These are phyloP conservation scores for Mycena leptocephala DNA, from an alignment of 768 basidiomycete species.

Conservation along the genomic window DNA sequence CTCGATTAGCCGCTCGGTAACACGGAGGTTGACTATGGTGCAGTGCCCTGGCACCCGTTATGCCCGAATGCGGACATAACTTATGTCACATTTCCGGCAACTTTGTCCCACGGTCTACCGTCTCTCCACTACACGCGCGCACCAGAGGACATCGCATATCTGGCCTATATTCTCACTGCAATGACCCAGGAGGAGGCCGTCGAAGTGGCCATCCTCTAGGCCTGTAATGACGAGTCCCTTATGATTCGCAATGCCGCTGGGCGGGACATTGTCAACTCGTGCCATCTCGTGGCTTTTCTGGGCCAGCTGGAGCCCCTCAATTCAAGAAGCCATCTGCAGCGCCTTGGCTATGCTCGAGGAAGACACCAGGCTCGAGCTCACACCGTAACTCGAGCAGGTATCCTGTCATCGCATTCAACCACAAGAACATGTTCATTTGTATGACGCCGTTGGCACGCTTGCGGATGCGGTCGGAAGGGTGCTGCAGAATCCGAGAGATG, in stretches of 20 bases:
- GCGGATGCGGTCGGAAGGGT: constrained; percentile 96
- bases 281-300: constrained; percentile 90
- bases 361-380: constrained; percentile 92
- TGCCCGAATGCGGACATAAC: too few relatives aligned
- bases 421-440: constrained; percentile 99
- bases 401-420: constrained; percentile 95
- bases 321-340: constrained; percentile 99
- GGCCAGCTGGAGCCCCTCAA: constrained; percentile 90
- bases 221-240: constrained; percentile 85
- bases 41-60: too few relatives aligned
- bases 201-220: constrained; percentile 83
- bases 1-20: too few relatives aligned
- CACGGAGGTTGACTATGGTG: too few relatives aligned
- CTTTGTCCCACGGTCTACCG: too few relatives aligned
- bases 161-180: constrained; percentile 91
- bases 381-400: constrained; percentile 97
- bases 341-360: constrained; percentile 99
- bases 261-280: constrained; percentile 94
- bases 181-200: constrained; percentile 90
- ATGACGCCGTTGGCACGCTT: constrained; percentile 97
- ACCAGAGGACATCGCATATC: constrained; percentile 96
- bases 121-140: too few relatives aligned
- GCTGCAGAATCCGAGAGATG: constrained; percentile 87
- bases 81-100: too few relatives aligned
- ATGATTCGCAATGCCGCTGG: constrained; percentile 97